A percentile compares a stretch with the other conserved stretches of the same genome.
These are phyloP conservation scores for Glomus cerebriforme DNA, from an alignment of 192 early-diverging fungal species.

Conservation along the genomic window DNA sequence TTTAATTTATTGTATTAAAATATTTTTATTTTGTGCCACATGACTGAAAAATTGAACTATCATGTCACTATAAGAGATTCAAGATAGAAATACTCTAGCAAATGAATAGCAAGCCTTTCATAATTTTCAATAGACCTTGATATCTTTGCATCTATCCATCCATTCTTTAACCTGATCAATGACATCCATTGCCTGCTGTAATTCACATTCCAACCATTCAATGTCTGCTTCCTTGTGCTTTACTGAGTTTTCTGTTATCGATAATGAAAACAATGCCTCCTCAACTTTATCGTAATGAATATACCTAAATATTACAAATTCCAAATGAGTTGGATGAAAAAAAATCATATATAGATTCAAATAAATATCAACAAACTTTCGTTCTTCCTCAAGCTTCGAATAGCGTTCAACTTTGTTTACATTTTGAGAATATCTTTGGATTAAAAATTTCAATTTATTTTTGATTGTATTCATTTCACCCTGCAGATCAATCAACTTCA, in stretches of 20 bases:
- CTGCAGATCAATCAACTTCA: not conserved
- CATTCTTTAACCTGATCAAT: not conserved
- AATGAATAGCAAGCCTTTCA: too few relatives aligned
- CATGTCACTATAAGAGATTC: too few relatives aligned
- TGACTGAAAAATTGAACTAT: too few relatives aligned
- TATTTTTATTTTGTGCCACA: too few relatives aligned
- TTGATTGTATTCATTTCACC: not conserved
- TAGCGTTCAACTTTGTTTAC: conserved; percentile 3
- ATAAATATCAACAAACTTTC: conserved; percentile 7
- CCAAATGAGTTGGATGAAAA: not conserved
- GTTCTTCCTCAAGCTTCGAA: not conserved
- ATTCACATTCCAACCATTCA: conserved; percentile 18
- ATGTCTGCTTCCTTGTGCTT: not conserved
- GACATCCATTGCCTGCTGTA: not conserved
- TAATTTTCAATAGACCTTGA: too few relatives aligned
- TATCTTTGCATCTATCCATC: not conserved
- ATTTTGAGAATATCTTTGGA: not conserved
- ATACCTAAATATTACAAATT: conserved; percentile 18
- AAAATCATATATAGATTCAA: not conserved
- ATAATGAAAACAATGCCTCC: not conserved
- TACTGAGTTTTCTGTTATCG: not conserved
- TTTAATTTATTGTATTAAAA: too few relatives aligned
- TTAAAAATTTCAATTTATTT: not conserved
- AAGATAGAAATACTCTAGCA: too few relatives aligned
- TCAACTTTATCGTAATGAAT: conserved; percentile 17